A percentile compares a stretch with the other conserved stretches of the same genome.
Evolutionary conservation across 2,329 filamentous ascomycete species (phyloP).

Genomic region (Madurella mycetomatis): DNA sequence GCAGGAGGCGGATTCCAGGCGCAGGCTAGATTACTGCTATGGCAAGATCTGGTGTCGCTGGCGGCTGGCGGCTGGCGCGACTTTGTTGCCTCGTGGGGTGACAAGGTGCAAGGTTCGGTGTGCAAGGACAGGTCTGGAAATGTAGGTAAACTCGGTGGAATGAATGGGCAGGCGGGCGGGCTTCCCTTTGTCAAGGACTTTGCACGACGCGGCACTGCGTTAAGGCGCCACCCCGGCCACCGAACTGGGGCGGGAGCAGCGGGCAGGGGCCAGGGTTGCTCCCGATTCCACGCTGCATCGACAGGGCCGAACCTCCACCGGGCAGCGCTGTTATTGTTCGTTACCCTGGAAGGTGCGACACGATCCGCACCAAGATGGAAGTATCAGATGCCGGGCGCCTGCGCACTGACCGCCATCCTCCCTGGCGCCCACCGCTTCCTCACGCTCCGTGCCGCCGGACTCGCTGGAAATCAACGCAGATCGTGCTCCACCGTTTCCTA

Average conservation of each 20-base stretch:
- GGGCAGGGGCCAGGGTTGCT: slow-evolving; percentile 1
- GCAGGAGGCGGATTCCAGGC: not conserved
- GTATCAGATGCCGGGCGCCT: too few species aligned
- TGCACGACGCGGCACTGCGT: slow-evolving; percentile 6
- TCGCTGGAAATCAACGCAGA: not conserved
- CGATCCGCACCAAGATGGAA: too few species aligned
- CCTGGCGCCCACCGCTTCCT: too few species aligned
- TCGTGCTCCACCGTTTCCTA: not conserved
- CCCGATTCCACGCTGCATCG: not conserved
- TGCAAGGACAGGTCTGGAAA: not conserved
- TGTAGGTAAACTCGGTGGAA: not conserved
- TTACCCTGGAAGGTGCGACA: not conserved
- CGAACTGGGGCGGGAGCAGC: slow-evolving; percentile 1
- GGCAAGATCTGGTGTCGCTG: not conserved
- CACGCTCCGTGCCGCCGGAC: too few species aligned
- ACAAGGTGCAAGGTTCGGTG: not conserved
- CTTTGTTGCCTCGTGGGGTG: not conserved
- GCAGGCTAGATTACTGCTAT: not conserved
- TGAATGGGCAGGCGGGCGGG: not conserved
- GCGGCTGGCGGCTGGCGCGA: not conserved
- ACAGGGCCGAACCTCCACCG: not conserved
- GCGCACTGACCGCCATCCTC: too few species aligned
- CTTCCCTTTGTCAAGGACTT: slow-evolving; percentile 7
- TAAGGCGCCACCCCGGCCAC: not conserved
- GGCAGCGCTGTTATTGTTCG: not conserved